Evolutionary conservation across 1,284 basidiomycete genomes (phyloP), one percentile per base, ranked within the genome.

Genomic region (Boletus putidus): DNA sequence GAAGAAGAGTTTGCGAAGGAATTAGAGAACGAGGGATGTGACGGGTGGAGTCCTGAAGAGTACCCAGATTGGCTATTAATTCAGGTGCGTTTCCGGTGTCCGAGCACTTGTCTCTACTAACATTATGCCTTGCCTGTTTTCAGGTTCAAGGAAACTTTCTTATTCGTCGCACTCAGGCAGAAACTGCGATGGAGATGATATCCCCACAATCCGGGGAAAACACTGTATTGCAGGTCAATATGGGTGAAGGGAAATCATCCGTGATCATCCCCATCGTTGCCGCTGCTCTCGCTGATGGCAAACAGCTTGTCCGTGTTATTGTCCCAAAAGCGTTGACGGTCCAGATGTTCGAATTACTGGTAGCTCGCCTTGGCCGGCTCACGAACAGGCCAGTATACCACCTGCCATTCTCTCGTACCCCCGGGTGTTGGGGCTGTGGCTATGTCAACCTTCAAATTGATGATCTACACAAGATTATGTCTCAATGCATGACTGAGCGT

Each of bases 401-500:
- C 37, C 15, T 39, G 4, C 37, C 37, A 20, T 39, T 39, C 20
- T 39, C 37, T 6, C 37, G 46, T 11, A 3, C 44, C 11, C 44
- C 29, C n/a, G n/a, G n/a, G n/a, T n/a, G n/a, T n/a, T n/a, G n/a
- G n/a, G n/a, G n/a, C n/a, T n/a, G n/a, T n/a, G n/a, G n/a, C n/a
- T n/a, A n/a, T n/a, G n/a, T n/a, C n/a, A n/a, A n/a, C n/a, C n/a
- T n/a, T n/a, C n/a, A n/a, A n/a, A n/a, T n/a, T n/a, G n/a, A n/a
- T n/a, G n/a, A n/a, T n/a, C n/a, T n/a, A n/a, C n/a, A n/a, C n/a
- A n/a, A n/a, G n/a, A n/a, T n/a, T n/a, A n/a, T 46, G 45, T n/a
- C 45, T 5, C 21, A 72, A 31, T 82, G 81, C 60, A 68, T 72
- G 51, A 57, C 53, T 2, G 65, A 66, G 31, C 68, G 75, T 11